Percentiles rank a stretch among this genome's conserved stretches.
These are phyloP conservation scores for Cutaneotrichosporon spelunceum DNA, from an alignment of 1,284 basidiomycete genomes.

Conservation along the genomic window DNA sequence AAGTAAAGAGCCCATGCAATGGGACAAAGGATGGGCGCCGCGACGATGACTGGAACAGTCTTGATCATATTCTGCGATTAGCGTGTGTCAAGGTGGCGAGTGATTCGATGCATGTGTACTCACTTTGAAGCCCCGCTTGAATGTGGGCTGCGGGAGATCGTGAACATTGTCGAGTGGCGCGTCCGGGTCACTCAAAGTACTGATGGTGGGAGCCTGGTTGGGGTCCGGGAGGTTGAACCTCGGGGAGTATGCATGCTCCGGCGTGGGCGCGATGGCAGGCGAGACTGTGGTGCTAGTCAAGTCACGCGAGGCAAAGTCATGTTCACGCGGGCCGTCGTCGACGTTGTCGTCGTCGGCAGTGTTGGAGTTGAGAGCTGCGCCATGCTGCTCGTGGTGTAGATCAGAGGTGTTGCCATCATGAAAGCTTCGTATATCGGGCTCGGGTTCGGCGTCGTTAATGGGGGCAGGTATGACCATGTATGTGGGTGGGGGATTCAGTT, in stretches of 20 bases:
- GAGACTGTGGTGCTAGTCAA: conserved; percentile 1
- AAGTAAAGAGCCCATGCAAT: conserved; percentile 70
- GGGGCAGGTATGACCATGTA: conserved; percentile 23
- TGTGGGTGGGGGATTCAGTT: conserved; percentile 5
- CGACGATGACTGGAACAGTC: conserved; percentile 29
- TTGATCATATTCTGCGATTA: conserved; percentile 38
- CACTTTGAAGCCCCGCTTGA: conserved; percentile 20
- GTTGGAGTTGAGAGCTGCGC: conserved; percentile 1
- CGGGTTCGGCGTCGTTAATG: conserved; percentile 22
- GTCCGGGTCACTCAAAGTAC: conserved; percentile 11
- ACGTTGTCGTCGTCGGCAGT: not conserved
- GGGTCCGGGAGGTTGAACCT: not conserved
- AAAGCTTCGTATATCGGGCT: conserved; percentile 29
- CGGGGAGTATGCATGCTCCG: not conserved
- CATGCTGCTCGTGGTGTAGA: not conserved
- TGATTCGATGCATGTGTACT: not conserved
- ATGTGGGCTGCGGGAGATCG: conserved; percentile 11
- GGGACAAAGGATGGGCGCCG: conserved; percentile 56
- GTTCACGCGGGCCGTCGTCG: not conserved
- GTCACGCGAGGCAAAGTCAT: conserved; percentile 10
- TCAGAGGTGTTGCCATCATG: conserved; percentile 9
- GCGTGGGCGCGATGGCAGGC: conserved; percentile 6
- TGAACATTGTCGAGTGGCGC: not conserved
- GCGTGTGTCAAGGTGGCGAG: not conserved
- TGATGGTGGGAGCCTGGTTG: conserved; percentile 3